Evolutionary conservation across 2,329 filamentous ascomycete species (phyloP).

Genomic region (Aspergillus novofumigatus): DNA sequence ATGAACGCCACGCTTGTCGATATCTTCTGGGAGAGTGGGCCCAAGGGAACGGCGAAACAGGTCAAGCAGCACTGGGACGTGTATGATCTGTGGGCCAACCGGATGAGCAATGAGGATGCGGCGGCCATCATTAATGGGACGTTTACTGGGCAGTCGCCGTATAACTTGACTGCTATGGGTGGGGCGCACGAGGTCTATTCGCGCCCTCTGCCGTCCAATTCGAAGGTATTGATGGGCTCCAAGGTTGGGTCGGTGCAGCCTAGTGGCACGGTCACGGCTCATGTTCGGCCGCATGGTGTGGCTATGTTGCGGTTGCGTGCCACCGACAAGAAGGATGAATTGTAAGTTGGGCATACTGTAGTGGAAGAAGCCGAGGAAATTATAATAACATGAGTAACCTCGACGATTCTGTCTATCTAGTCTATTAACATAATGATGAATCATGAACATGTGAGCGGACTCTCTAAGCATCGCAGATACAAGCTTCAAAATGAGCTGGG

Average conservation of each 20-base stretch:
- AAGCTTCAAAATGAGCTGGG: not conserved
- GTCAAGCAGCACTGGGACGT: not conserved
- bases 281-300: conserved; percentile 48
- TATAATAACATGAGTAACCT: not conserved
- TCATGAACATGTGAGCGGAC: not conserved
- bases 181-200: conserved; percentile 30
- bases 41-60: not conserved
- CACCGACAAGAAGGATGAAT: conserved; percentile 42
- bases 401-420: not conserved
- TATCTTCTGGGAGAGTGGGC: conserved; percentile 47
- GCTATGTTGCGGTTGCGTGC: conserved; percentile 47
- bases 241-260: conserved; percentile 44
- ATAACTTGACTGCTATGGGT: conserved; percentile 49
- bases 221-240: conserved; percentile 41
- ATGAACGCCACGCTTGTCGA: conserved; percentile 52
- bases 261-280: conserved; percentile 41
- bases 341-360: conserved; percentile 24
- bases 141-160: conserved; percentile 20
- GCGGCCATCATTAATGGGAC: conserved; percentile 42
- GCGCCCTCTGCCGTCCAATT: conserved; percentile 32
- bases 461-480: not conserved
- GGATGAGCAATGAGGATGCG: conserved; percentile 49
- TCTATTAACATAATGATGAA: conserved; percentile 3
- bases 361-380: not conserved
- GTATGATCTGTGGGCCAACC: conserved; percentile 3